Percentiles rank a stretch among this genome's conserved stretches.
These are phyloP conservation scores for Aspergillus uvarum DNA, from an alignment of 2,329 filamentous ascomycete species.

Conservation along the genomic window DNA sequence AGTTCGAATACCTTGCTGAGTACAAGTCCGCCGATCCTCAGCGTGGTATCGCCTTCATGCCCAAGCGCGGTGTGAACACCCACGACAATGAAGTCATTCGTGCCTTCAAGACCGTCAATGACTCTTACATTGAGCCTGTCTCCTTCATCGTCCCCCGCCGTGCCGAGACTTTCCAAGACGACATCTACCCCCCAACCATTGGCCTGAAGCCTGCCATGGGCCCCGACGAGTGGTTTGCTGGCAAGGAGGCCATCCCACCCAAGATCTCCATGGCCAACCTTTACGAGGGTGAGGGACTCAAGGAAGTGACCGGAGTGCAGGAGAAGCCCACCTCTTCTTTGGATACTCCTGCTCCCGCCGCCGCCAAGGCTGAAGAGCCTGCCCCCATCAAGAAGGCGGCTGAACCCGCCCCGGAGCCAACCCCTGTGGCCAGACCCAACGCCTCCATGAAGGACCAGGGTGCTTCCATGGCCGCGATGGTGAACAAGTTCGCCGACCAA, in stretches of 20 bases:
- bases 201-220: slow-evolving; percentile 79
- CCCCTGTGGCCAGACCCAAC: slow-evolving; percentile 51
- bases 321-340: slow-evolving; percentile 37
- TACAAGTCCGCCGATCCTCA: slow-evolving; percentile 97
- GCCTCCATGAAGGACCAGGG: slow-evolving; percentile 81
- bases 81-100: slow-evolving; percentile 97
- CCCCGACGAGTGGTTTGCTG: slow-evolving; percentile 78
- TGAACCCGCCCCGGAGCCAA: slow-evolving; percentile 33
- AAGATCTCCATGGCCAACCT: slow-evolving; percentile 94
- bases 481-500: slow-evolving; percentile 80
- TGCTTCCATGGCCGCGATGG: slow-evolving; percentile 79
- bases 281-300: slow-evolving; percentile 78
- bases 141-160: slow-evolving; percentile 95
- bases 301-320: slow-evolving; percentile 62
- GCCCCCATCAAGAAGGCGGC: slow-evolving; percentile 25
- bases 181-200: slow-evolving; percentile 87
- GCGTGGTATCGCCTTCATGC: slow-evolving; percentile 89
- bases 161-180: slow-evolving; percentile 92
- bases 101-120: slow-evolving; percentile 96
- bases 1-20: slow-evolving; percentile 95
- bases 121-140: slow-evolving; percentile 90
- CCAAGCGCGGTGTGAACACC: slow-evolving; percentile 91
- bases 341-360: slow-evolving; percentile 51
- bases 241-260: slow-evolving; percentile 78
- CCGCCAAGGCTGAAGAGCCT: slow-evolving; percentile 48